These are phyloP conservation scores for Talaromyces wortmannii DNA, from an alignment of 495 filamentous ascomycete species.

Conservation along the genomic window DNA sequence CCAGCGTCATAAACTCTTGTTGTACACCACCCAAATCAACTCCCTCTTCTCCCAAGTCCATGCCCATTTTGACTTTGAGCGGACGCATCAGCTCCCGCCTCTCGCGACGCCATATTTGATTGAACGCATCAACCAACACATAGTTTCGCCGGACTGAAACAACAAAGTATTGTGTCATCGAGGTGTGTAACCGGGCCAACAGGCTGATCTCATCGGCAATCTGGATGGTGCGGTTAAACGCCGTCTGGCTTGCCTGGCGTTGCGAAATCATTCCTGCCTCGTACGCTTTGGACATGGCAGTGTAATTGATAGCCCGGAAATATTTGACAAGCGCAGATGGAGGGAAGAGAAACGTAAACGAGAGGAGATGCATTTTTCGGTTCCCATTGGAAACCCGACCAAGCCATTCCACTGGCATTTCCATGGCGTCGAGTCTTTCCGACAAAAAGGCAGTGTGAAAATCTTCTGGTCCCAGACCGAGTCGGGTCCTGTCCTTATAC, in stretches of 20 bases:
- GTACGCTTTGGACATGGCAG: conserved; percentile 69
- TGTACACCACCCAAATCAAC: conserved; percentile 91
- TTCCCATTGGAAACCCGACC: conserved; percentile 38
- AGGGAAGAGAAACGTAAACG: conserved; percentile 75
- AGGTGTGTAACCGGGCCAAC: conserved; percentile 52
- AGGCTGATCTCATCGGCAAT: conserved; percentile 43
- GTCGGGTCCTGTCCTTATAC: conserved; percentile 53
- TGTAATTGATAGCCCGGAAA: conserved; percentile 84
- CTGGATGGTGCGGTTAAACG: conserved; percentile 31
- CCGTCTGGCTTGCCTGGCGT: conserved; percentile 53
- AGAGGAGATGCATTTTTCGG: conserved; percentile 67
- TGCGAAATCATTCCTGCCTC: conserved; percentile 61
- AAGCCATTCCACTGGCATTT: conserved; percentile 74
- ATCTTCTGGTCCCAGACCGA: conserved; percentile 57
- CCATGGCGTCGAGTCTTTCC: conserved; percentile 67
- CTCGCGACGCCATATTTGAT: conserved; percentile 84
- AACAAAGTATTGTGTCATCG: conserved; percentile 66
- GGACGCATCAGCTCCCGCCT: conserved; percentile 76
- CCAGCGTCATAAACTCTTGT: conserved; percentile 87
- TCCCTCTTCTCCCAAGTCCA: conserved; percentile 76
- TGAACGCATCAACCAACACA: conserved; percentile 70
- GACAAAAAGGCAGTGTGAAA: conserved; percentile 72
- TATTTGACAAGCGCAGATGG: conserved; percentile 68
- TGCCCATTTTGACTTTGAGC: conserved; percentile 80
- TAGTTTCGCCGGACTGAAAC: conserved; percentile 66